Conservation (phyloP, 495 filamentous ascomycete genomes). For the Talaromyces thailandensis region DNA sequence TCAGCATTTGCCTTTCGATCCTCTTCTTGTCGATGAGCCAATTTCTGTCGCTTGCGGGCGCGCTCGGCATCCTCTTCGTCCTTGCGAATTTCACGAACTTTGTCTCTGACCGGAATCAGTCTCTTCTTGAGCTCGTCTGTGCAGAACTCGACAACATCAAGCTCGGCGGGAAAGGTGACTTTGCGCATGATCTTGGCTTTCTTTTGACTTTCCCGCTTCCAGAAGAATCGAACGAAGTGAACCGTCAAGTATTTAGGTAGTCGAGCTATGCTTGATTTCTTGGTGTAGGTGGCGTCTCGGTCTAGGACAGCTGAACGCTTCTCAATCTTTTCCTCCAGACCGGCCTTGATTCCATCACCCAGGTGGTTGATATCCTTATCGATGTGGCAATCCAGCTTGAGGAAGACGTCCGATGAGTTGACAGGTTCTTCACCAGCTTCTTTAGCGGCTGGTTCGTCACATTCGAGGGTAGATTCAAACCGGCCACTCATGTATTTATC, state of each 20-base stretch:
- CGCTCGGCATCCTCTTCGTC: constrained; percentile 87
- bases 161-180: constrained; percentile 86
- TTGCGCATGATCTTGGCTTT: constrained; percentile 99
- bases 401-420: constrained; percentile 61
- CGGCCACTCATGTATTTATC: constrained; percentile 83
- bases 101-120: constrained; percentile 84
- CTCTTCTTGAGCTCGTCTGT: constrained; percentile 77
- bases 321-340: constrained; percentile 80
- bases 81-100: constrained; percentile 90
- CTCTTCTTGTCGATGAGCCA: constrained; percentile 54
- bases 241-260: constrained; percentile 93
- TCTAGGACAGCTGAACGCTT: constrained; percentile 74
- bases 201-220: constrained; percentile 88
- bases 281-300: constrained; percentile 76
- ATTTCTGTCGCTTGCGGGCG: constrained; percentile 77
- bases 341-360: constrained; percentile 73
- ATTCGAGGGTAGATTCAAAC: constrained; percentile 68
- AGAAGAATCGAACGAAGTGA: constrained; percentile 97
- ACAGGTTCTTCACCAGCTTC: constrained; percentile 68
- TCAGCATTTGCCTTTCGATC: constrained; percentile 36
- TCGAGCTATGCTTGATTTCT: constrained; percentile 77
- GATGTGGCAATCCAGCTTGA: constrained; percentile 95
- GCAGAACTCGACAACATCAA: constrained; percentile 92
- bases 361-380: constrained; percentile 77
- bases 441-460: constrained; percentile 69